Base-by-base conservation (phyloP, 169 alveolate species). In the Sarcocystis neurona region DNA sequence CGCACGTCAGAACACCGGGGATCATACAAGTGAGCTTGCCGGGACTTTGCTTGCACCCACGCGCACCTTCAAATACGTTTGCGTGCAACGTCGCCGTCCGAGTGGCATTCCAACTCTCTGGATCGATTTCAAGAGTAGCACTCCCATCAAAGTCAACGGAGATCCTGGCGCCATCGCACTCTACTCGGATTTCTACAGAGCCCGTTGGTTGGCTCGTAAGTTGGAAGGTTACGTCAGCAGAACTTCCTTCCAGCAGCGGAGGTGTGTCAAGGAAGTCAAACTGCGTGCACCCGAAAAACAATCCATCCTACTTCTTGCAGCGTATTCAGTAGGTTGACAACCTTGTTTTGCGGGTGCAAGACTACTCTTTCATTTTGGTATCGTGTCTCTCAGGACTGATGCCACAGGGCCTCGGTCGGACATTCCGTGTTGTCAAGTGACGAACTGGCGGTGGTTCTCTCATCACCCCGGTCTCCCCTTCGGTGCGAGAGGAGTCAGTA, bases 141-240 rank as follows among this genome's bases (percentile, higher is more conserved):
- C n/a, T 15, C 44, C 12, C 43, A 30, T n/a, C 75, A 41, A 63
- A 63, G 75, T 63, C 75, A 41, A 41, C 75, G 8, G 44, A 30
- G 10, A 63, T n/a, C 44, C 32, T 37, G 43, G 75, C 75, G 37
- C 75, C 75, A n/a, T 63, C 75, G 75, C 75, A 63, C 75, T 63
- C 37, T 6, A 63, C 6, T 1, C 75, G 75, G 32, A 63, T n/a
- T 20, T 37, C 32, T 10, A 63, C 75, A 5, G 75, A 41, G 75
- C 43, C 75, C 3, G 32, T 43, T 12, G 75, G 75, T n/a, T 63
- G 75, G 10, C 44, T 30, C 44, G 46, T 37, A n/a, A 63, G 75
- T 10, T 43, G 75, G 12, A 63, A 63, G 0, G 75, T 30, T n/a
- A 41, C 41, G 10, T 37, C 27, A n/a, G 75, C 75, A 30, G 75